phyloP scores from a whole-genome alignment of 495 filamentous ascomycete species.

The Neurospora cerealis region DNA sequence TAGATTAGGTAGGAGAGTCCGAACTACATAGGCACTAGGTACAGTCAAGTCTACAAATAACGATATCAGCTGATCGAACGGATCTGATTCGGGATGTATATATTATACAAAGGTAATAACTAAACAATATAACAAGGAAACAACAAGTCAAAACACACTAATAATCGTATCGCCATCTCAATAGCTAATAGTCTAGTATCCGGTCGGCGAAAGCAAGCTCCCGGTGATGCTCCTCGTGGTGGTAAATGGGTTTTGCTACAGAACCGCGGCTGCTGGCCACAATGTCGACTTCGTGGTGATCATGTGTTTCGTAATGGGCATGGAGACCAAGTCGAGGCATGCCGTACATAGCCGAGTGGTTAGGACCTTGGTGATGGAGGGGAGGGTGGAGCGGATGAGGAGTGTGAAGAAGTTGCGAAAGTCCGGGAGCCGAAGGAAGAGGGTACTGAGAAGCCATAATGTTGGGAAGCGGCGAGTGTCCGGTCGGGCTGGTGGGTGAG shows the following conservation, averaged over 20 bases:
- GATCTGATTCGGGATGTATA: no score
- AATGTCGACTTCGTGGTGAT: constrained; percentile 31
- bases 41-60: no score
- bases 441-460: constrained; percentile 9
- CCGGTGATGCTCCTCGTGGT: constrained; percentile 28
- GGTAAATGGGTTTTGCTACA: constrained; percentile 30
- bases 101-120: no score
- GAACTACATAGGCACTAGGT: no score
- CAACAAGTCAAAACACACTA: neutral
- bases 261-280: constrained; percentile 23
- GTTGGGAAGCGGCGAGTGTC: constrained; percentile 1
- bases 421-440: constrained; percentile 9
- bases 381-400: constrained; percentile 6
- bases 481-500: neutral
- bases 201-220: constrained; percentile 31
- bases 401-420: constrained; percentile 15
- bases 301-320: constrained; percentile 33
- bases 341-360: constrained; percentile 19
- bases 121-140: no score
- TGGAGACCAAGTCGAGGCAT: constrained; percentile 19
- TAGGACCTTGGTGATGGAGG: constrained; percentile 11
- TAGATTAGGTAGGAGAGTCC: no score
- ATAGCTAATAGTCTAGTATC: constrained; percentile 19
- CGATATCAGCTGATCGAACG: no score
- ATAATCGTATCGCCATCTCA: neutral